Evolutionary conservation across 2,329 filamentous ascomycete genomes (phyloP).

Genomic region (Fusarium redolens): DNA sequence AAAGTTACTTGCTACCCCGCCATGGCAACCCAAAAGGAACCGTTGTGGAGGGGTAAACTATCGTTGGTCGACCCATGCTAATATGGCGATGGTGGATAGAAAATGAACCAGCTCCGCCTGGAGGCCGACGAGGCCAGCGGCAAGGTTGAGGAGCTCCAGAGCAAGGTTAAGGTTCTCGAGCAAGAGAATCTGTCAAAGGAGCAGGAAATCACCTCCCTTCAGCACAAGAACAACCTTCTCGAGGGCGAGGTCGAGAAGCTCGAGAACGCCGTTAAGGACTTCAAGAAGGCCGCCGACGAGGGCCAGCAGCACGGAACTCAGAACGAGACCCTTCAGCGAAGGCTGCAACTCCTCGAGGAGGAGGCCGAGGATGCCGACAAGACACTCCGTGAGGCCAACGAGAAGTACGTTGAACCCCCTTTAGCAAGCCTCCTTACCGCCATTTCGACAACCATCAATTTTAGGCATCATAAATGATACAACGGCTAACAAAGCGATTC

Average conservation of each 20-base stretch:
- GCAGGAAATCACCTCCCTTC: constrained; percentile 96
- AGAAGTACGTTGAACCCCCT: constrained; percentile 78
- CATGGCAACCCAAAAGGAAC: constrained; percentile 43
- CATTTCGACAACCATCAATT: constrained; percentile 29
- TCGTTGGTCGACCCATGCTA: constrained; percentile 39
- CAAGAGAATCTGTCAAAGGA: constrained; percentile 97
- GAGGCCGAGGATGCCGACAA: constrained; percentile 97
- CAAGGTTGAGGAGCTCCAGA: constrained; percentile 88
- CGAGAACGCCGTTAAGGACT: constrained; percentile 83
- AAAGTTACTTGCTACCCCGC: constrained; percentile 45
- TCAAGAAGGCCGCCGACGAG: constrained; percentile 88
- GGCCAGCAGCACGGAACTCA: constrained; percentile 85
- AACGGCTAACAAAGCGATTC: constrained; percentile 31
- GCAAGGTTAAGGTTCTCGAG: constrained; percentile 89
- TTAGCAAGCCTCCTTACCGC: constrained; percentile 39
- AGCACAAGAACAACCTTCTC: constrained; percentile 93
- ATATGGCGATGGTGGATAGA: constrained; percentile 63
- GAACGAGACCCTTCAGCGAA: constrained; percentile 91
- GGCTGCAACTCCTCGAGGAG: constrained; percentile 95
- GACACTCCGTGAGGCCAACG: constrained; percentile 95
- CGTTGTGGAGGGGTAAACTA: constrained; percentile 46
- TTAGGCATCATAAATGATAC: not conserved
- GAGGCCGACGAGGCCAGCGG: constrained; percentile 87
- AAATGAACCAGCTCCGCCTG: constrained; percentile 93
- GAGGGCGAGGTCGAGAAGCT: constrained; percentile 94